Evolutionary conservation across 495 filamentous ascomycete species (phyloP).

Genomic region (Collariella sp.): DNA sequence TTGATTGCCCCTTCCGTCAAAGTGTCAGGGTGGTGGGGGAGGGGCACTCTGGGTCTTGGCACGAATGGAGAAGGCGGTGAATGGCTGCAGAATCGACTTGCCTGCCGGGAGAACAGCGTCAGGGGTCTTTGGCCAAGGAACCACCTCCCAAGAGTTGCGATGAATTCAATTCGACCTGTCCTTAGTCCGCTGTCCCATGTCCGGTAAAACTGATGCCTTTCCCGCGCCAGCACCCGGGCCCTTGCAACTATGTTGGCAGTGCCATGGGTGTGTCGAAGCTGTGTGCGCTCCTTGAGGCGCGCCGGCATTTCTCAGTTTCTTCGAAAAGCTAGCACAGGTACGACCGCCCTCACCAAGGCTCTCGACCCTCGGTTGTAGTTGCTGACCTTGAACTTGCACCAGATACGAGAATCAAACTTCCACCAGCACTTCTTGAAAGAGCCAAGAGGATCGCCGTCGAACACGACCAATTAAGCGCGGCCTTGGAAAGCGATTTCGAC

Average conservation of each 20-base stretch:
- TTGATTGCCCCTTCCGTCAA: not conserved
- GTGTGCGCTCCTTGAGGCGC: constrained; percentile 35
- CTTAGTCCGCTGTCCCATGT: not conserved
- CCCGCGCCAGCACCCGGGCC: constrained; percentile 6
- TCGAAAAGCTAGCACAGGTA: constrained; percentile 42
- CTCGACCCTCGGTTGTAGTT: not conserved
- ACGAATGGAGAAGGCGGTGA: constrained; percentile 5
- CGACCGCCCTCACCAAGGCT: not conserved
- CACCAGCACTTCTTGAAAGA: constrained; percentile 34
- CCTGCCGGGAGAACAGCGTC: constrained; percentile 5
- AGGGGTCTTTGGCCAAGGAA: not conserved
- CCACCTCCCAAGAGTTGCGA: not conserved
- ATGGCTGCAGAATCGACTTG: constrained; percentile 6
- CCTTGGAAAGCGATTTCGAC: constrained; percentile 57
- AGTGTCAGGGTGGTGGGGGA: constrained; percentile 15
- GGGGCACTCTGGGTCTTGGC: constrained; percentile 9
- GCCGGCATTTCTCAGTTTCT: constrained; percentile 26
- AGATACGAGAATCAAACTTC: constrained; percentile 16
- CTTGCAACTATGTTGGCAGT: constrained; percentile 41
- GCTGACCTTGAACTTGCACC: not conserved
- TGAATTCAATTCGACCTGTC: not conserved
- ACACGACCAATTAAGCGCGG: constrained; percentile 56
- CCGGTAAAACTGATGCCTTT: constrained; percentile 8
- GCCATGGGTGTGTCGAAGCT: constrained; percentile 49
- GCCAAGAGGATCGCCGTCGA: constrained; percentile 33